Conservation (phyloP, 2,329 filamentous ascomycete species). For the Hirsutella minnesotensis region DNA sequence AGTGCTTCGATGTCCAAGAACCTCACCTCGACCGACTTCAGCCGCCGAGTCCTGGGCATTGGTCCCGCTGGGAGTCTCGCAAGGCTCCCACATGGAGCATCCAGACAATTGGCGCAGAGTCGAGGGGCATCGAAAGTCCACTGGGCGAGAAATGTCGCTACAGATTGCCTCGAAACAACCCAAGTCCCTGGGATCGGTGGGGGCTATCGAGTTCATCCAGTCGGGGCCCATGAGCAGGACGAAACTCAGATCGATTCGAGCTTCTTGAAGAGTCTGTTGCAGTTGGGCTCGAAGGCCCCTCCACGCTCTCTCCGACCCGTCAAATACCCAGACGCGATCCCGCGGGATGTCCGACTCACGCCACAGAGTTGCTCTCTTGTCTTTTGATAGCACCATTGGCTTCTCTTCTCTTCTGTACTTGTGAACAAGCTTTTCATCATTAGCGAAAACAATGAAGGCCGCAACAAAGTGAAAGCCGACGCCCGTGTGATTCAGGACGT, state of each 20-base stretch:
- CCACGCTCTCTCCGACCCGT: constrained; percentile 9
- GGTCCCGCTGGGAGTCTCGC: no score
- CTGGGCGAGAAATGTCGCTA: constrained; percentile 12
- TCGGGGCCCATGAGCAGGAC: constrained; percentile 14
- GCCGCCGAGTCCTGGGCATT: neutral
- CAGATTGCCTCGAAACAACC: constrained; percentile 12
- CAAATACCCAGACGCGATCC: constrained; percentile 15
- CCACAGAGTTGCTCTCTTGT: constrained; percentile 16
- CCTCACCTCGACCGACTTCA: neutral
- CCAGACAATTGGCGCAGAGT: constrained; percentile 11
- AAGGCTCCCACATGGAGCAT: constrained; percentile 8
- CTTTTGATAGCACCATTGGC: constrained; percentile 7
- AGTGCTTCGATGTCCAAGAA: neutral
- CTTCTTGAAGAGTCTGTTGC: neutral
- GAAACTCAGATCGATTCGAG: constrained; percentile 10
- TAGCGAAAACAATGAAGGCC: constrained; percentile 17
- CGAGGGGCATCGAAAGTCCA: constrained; percentile 13
- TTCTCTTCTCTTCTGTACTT: constrained; percentile 10
- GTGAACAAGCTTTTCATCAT: constrained; percentile 11
- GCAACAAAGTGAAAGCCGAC: constrained; percentile 16
- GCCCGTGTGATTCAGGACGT: constrained; percentile 15
- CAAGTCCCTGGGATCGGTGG: constrained; percentile 10
- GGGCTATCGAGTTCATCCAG: constrained; percentile 5
- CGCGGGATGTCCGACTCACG: neutral
- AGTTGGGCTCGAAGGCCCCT: constrained; percentile 5